Evolutionary conservation across 176 grass and related monocot species (phyloP).

Genomic region (Carex cristatella): DNA sequence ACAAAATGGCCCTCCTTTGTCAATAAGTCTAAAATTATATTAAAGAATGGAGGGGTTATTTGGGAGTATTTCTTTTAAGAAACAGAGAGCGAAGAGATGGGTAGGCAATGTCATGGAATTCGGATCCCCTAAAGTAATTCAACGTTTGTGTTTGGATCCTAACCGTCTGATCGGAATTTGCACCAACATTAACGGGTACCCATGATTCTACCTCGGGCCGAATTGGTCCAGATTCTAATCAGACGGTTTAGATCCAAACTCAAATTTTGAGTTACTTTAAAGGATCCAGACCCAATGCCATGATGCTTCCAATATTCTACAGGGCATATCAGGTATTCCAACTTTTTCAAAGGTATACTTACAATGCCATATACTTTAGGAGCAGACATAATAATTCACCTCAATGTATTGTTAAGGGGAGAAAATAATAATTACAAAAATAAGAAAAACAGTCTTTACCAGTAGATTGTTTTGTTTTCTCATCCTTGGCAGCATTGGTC

Average conservation of each 20-base stretch:
- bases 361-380: not conserved
- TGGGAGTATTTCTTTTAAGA: not conserved
- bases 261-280: too few species aligned
- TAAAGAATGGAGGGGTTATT: not conserved
- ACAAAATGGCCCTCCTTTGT: not conserved
- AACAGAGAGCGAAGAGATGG: not conserved
- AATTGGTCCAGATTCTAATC: too few species aligned
- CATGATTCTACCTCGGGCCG: too few species aligned
- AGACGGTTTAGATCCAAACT: too few species aligned
- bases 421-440: conserved; percentile 6
- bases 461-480: conserved; percentile 27
- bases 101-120: not conserved
- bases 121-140: too few species aligned
- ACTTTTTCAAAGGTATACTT: not conserved
- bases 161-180: too few species aligned
- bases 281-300: not conserved
- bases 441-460: conserved; percentile 31
- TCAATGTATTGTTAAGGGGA: not conserved
- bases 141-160: too few species aligned
- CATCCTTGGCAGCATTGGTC: conserved; percentile 35
- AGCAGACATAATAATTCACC: not conserved
- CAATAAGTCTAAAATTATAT: not conserved
- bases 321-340: not conserved
- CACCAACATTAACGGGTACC: too few species aligned
- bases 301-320: not conserved